phyloP scores from a whole-genome alignment of 2,329 filamentous ascomycete species.

The Lachnum nothofagi region DNA sequence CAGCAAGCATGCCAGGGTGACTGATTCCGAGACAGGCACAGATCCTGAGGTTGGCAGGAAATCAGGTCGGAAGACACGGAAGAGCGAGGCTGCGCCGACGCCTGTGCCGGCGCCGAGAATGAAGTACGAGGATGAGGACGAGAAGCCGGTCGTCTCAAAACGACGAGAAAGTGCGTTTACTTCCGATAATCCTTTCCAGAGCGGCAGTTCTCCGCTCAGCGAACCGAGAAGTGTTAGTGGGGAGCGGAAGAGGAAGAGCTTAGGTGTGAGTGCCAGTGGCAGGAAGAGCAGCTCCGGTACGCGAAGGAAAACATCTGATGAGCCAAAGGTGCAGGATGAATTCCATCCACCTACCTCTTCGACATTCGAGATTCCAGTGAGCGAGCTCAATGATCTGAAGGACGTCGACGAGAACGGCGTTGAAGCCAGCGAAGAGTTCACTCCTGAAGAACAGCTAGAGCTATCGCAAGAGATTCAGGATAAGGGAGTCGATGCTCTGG shows the following conservation, averaged over 20 bases:
- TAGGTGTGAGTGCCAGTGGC: slow-evolving; percentile 34
- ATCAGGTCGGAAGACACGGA: slow-evolving; percentile 47
- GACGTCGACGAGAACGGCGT: slow-evolving; percentile 43
- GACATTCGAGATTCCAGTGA: slow-evolving; percentile 53
- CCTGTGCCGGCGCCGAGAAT: slow-evolving; percentile 38
- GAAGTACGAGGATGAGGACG: slow-evolving; percentile 51
- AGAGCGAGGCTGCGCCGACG: slow-evolving; percentile 42
- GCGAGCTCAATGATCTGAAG: slow-evolving; percentile 36
- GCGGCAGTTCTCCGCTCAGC: slow-evolving; percentile 65
- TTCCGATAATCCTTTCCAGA: slow-evolving; percentile 89
- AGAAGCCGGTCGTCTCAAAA: slow-evolving; percentile 27
- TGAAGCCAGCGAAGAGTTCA: slow-evolving; percentile 85
- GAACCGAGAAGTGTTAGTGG: slow-evolving; percentile 44
- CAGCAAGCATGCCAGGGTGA: slow-evolving; percentile 47
- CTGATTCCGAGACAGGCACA: slow-evolving; percentile 47
- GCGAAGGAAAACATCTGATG: slow-evolving; percentile 48
- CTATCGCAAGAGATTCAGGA: slow-evolving; percentile 64
- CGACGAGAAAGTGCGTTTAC: slow-evolving; percentile 67
- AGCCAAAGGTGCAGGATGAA: slow-evolving; percentile 44
- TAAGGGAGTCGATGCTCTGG: slow-evolving; percentile 44
- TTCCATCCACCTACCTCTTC: slow-evolving; percentile 50
- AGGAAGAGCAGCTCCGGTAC: slow-evolving; percentile 35
- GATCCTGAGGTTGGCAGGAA: slow-evolving; percentile 40
- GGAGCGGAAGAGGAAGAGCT: slow-evolving; percentile 42
- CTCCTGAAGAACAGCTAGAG: slow-evolving; percentile 80